Evolutionary conservation across 306 rosid genomes (phyloP).

Genomic region (Betula pendula): DNA sequence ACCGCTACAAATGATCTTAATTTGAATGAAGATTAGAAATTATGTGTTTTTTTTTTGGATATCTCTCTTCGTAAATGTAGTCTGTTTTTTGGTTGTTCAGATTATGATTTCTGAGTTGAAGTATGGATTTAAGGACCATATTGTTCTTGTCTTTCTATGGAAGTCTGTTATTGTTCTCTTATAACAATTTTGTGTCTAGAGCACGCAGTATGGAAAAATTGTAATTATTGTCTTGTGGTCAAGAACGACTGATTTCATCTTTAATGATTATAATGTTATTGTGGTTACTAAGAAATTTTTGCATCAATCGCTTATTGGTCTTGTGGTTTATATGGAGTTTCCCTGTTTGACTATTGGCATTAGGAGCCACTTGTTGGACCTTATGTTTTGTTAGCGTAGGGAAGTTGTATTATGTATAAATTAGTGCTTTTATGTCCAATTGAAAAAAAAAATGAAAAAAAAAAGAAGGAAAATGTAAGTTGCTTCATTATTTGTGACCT

Average conservation of each 20-base stretch:
- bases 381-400: no score
- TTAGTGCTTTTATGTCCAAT: not conserved
- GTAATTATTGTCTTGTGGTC: not conserved
- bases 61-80: not conserved
- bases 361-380: not conserved
- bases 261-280: not conserved
- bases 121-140: not conserved
- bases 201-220: no score
- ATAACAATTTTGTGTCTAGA: no score
- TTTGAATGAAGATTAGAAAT: no score
- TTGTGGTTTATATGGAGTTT: not conserved
- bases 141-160: not conserved
- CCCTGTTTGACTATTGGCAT: not conserved
- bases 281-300: not conserved
- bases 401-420: not conserved
- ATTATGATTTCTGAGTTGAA: not conserved
- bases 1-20: not conserved
- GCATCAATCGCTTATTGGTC: no score
- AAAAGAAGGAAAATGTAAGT: not conserved
- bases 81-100: not conserved
- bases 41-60: not conserved
- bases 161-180: not conserved
- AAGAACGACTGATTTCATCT: not conserved
- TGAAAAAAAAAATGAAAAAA: no score
- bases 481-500: not conserved